Evolutionary conservation across 257 asterid species (phyloP).

Genomic region (Agastache rugosa): DNA sequence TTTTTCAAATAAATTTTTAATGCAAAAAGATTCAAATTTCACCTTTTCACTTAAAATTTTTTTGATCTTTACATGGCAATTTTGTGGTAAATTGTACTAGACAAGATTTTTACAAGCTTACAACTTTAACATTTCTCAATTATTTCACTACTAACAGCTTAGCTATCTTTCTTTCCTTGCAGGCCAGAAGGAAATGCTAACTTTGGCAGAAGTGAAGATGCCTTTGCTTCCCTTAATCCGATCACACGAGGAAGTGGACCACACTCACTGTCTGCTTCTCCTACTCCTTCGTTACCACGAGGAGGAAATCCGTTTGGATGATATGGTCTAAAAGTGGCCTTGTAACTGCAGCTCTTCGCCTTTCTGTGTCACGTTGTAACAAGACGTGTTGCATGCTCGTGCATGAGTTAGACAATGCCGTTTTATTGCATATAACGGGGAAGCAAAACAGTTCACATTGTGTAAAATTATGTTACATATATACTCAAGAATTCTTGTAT

Average conservation of each 20-base stretch:
- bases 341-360: not conserved
- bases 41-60: not conserved
- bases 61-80: not conserved
- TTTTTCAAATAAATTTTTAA: not conserved
- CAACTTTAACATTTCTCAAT: slow-evolving; percentile 9
- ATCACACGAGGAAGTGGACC: slow-evolving; percentile 48
- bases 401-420: not conserved
- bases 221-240: slow-evolving; percentile 69
- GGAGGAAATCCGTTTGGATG: slow-evolving; percentile 84
- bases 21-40: not conserved
- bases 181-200: slow-evolving; percentile 59
- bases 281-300: slow-evolving; percentile 46
- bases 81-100: not conserved
- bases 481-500: not conserved
- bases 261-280: slow-evolving; percentile 34
- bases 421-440: not conserved
- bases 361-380: not conserved
- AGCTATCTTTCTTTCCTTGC: slow-evolving; percentile 29
- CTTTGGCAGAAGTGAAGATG: slow-evolving; percentile 46
- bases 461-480: not conserved
- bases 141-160: not conserved
- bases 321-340: slow-evolving; percentile 19
- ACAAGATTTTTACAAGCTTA: not conserved
- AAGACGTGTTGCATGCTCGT: not conserved
- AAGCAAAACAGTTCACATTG: slow-evolving; percentile 11